A percentile compares a stretch with the other conserved stretches of the same genome.
Conservation (phyloP, 768 basidiomycete genomes). For the Gelatoporia subvermispora region DNA sequence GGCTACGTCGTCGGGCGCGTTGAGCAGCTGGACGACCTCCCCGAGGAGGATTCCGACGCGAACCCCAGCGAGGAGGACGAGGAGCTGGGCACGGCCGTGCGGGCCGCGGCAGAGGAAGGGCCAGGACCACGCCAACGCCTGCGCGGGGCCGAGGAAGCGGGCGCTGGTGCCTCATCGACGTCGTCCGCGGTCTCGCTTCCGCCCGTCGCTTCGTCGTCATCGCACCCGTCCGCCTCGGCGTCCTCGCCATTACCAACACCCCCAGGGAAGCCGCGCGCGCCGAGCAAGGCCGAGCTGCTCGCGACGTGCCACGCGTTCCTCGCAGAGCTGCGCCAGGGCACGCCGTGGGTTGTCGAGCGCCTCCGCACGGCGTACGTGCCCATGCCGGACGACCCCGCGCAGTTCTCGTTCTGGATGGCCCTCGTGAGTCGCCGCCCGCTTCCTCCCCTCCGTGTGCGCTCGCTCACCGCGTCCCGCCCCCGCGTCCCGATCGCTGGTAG, state of each 20-base stretch:
- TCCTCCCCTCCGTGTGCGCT: neutral
- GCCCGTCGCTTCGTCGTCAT: neutral
- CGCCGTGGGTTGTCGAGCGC: constrained; percentile 92
- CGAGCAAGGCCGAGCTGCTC: constrained; percentile 35
- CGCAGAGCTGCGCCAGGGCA: constrained; percentile 57
- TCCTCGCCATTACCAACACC: neutral
- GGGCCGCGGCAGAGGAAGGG: neutral
- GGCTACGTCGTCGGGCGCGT: constrained; percentile 87
- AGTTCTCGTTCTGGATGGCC: constrained; percentile 89
- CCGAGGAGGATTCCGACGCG: constrained; percentile 9
- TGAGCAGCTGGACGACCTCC: constrained; percentile 37
- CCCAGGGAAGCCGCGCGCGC: constrained; percentile 5
- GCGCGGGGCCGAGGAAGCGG: neutral
- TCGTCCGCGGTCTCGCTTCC: neutral
- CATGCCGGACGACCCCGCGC: constrained; percentile 65
- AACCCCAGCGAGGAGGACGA: neutral
- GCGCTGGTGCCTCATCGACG: neutral
- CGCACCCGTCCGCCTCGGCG: constrained; percentile 5
- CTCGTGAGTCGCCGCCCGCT: constrained; percentile 40
- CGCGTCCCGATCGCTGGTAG: constrained; percentile 16
- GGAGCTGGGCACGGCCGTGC: neutral
- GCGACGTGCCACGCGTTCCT: constrained; percentile 57
- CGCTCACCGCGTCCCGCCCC: neutral
- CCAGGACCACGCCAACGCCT: neutral
- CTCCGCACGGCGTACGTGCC: constrained; percentile 74